Evolutionary conservation across 2,329 filamentous ascomycete genomes (phyloP), one percentile per base, ranked within the genome.

Genomic region (Macrophomina tecta): DNA sequence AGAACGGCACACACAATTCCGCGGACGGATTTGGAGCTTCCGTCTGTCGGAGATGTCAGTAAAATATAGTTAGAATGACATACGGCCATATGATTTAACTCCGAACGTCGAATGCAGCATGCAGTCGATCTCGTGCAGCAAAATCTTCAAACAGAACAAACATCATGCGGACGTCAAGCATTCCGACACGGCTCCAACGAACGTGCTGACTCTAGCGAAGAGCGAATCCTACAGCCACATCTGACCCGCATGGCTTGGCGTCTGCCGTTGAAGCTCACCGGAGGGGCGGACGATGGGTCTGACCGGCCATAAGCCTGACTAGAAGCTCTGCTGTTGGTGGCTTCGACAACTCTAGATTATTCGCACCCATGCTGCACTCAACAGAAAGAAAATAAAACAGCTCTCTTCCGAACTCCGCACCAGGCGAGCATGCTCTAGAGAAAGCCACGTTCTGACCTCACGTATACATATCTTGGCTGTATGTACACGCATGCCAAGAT

Each of bases 391-490:
- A 23, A 23, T 23, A 23, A 23, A 23, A 23, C 23, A 23, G 23
- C 23, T 23, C 23, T 23, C 23, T 23, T 3, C 23, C 23, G 23
- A 23, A 23, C 6, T 3, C 18, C 28, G 55, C 55, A n/a, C 55
- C 23, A 23, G 18, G 12, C 14, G 40, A 18, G 28, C 36, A 16
- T 30, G 56, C 46, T 60, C 46, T 32, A 60, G 23, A 23, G 23
- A 60, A 60, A 60, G 56, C 56, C 56, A 60, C 56, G 23, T 32
- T 60, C 56, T 48, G 40, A 48, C 56, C 56, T 61, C 12, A 61
- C 56, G 23, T 23, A 23, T 23, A 23, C 23, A 23, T 23, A 34
- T 18, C 40, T 60, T 34, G 28, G 56, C 18, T 23, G 23, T 23
- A 23, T 23, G 23, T 23, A 2, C 23, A 23, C 42, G 12, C 40